Base-by-base conservation (phyloP, 345 rosid genomes). In the Populus davidiana region DNA sequence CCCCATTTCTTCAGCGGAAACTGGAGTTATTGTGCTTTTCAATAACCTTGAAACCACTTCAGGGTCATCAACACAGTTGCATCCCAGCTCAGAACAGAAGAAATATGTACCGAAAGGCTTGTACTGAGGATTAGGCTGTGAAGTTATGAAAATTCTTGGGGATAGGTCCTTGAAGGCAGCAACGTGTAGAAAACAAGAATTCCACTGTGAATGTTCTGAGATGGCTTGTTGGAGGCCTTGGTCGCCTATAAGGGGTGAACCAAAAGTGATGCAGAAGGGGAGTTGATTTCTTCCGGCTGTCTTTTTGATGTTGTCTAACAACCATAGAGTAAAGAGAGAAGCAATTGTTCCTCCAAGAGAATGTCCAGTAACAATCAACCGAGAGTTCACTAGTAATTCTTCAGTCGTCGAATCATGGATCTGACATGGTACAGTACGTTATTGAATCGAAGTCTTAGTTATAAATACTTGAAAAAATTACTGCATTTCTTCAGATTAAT, bases 221-320 rank as follows among this genome's bases (percentile, higher is more conserved):
- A 87, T 70, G 61, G 83, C 84, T 43, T 56, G 23, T 71, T 85
- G 91, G 18, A 91, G 72, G 67, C 47, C 70, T 5, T 5, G 36
- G 73, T 91, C 83, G 6, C 91, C 94, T 1, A 89, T 5, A 8
- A 91, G 81, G 0, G 97, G 93, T 0, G 89, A 84, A 13, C 97
- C 96, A 65, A 89, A 94, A 0, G 97, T 92, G 81, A 94, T 77
- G 85, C 97, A 92, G 52, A 92, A 84, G 0, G 88, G 92, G 13
- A 36, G 87, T 41, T 21, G 29, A n/a, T 23, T 43, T 25, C 7
- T 43, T 50, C n/a, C 29, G 7, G 50, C 62, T 1, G 75, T 66
- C 36, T 1, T 67, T 7, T 81, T 21, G 52, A 90, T 71, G 31
- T 25, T 72, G 52, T 85, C 86, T 6, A 91, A 85, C 80, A 94